These are phyloP conservation scores for Lobosporangium transversale DNA, from an alignment of 192 early-diverging fungal genomes.

Conservation along the genomic window DNA sequence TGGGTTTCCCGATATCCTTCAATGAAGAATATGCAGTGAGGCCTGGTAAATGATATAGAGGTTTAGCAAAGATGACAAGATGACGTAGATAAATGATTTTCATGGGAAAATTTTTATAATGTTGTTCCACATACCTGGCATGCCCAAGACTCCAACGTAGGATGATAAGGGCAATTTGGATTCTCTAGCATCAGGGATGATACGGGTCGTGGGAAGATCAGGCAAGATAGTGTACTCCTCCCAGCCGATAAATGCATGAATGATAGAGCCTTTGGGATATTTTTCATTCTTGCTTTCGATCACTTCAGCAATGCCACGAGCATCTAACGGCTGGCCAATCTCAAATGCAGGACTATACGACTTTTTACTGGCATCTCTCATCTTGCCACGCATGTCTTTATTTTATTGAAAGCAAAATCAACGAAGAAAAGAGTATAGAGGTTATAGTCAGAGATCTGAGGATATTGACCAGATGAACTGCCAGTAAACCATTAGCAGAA, in stretches of 20 bases:
- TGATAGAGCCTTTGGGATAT: slow-evolving; percentile 70
- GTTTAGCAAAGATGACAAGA: too few relatives aligned
- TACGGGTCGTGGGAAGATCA: slow-evolving; percentile 22
- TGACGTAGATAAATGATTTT: neutral
- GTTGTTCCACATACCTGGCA: slow-evolving; percentile 5
- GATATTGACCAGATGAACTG: too few relatives aligned
- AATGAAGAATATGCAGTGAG: slow-evolving; percentile 51
- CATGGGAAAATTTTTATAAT: neutral
- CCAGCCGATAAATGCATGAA: slow-evolving; percentile 71
- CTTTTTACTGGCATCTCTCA: slow-evolving; percentile 57
- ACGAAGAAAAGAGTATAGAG: neutral
- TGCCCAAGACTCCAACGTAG: slow-evolving; percentile 73
- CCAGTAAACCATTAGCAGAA: too few relatives aligned
- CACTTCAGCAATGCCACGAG: slow-evolving; percentile 74
- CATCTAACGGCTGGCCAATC: slow-evolving; percentile 73
- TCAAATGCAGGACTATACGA: slow-evolving; percentile 24
- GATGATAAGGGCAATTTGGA: slow-evolving; percentile 62
- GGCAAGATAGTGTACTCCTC: slow-evolving; percentile 67
- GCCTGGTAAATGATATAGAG: slow-evolving; percentile 3
- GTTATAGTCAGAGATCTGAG: too few relatives aligned
- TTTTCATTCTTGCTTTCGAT: slow-evolving; percentile 72
- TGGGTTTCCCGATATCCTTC: slow-evolving; percentile 76
- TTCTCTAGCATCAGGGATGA: slow-evolving; percentile 57
- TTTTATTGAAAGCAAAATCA: neutral
- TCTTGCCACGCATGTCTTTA: slow-evolving; percentile 74